phyloP scores from a whole-genome alignment of 2,329 filamentous ascomycete species.

The Botryotinia calthae region DNA sequence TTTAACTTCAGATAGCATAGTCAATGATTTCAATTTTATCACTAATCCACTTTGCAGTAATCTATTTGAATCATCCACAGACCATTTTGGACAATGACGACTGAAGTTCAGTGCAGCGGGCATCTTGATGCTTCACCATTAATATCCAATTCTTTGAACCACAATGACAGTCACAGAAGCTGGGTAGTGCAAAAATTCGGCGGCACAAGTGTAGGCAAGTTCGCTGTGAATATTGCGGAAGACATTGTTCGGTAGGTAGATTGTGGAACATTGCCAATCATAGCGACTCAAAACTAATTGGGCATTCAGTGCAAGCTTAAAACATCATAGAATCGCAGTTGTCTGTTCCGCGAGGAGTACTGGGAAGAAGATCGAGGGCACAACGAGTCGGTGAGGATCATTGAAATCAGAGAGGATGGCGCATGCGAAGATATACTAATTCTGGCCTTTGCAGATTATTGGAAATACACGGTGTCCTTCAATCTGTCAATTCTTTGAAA shows the following conservation, averaged over 20 bases:
- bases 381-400: conserved; percentile 79
- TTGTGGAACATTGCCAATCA: conserved; percentile 15
- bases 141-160: conserved; percentile 24
- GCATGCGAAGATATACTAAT: background rate
- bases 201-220: conserved; percentile 93
- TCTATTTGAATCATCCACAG: conserved; percentile 6
- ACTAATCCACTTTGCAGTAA: conserved; percentile 19
- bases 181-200: conserved; percentile 97
- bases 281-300: conserved; percentile 17
- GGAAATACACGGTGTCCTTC: conserved; percentile 58
- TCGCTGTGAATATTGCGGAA: conserved; percentile 71
- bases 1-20: background rate
- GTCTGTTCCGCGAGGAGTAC: conserved; percentile 95
- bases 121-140: conserved; percentile 23
- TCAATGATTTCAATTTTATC: conserved; percentile 22
- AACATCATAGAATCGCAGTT: conserved; percentile 74
- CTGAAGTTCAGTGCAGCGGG: conserved; percentile 25
- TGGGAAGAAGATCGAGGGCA: conserved; percentile 90
- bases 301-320: conserved; percentile 54
- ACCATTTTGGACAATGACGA: conserved; percentile 28
- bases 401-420: background rate
- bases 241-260: conserved; percentile 62
- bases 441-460: conserved; percentile 43
- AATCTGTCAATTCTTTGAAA: conserved; percentile 51
- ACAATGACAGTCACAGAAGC: conserved; percentile 40